phyloP scores from a whole-genome alignment of 2,329 filamentous ascomycete genomes.

The Balansia obtecta region DNA sequence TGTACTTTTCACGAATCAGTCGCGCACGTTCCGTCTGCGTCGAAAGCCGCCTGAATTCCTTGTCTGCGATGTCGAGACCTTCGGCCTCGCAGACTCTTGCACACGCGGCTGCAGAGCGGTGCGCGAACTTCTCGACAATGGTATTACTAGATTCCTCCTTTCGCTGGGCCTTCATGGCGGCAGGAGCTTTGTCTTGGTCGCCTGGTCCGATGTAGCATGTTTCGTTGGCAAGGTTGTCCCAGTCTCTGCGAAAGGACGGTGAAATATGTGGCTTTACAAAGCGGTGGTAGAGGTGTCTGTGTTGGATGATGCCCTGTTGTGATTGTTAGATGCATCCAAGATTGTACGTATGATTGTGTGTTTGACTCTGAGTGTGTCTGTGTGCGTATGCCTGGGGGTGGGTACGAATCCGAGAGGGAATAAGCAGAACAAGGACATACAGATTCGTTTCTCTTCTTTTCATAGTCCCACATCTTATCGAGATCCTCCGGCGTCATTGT shows the following conservation, averaged over 20 bases:
- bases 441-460: slow-evolving; percentile 32
- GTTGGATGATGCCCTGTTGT: slow-evolving; percentile 28
- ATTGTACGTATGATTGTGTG: too few species aligned
- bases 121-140: slow-evolving; percentile 30
- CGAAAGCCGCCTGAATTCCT: slow-evolving; percentile 18
- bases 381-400: too few species aligned
- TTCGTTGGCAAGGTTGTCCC: slow-evolving; percentile 41
- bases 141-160: slow-evolving; percentile 27
- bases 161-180: slow-evolving; percentile 20
- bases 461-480: slow-evolving; percentile 38
- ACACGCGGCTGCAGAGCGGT: slow-evolving; percentile 33
- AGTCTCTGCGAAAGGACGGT: slow-evolving; percentile 27
- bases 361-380: not conserved
- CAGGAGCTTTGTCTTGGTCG: slow-evolving; percentile 21
- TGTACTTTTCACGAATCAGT: slow-evolving; percentile 17
- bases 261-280: slow-evolving; percentile 33
- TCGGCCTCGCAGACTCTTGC: slow-evolving; percentile 34
- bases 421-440: slow-evolving; percentile 18
- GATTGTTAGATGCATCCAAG: slow-evolving; percentile 8
- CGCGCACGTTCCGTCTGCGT: slow-evolving; percentile 16
- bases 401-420: not conserved
- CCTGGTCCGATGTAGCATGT: slow-evolving; percentile 30
- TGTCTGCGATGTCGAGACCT: slow-evolving; percentile 22
- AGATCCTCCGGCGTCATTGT: slow-evolving; percentile 41
- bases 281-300: slow-evolving; percentile 36